Percentiles rank a stretch among this genome's conserved stretches.
Evolutionary conservation across 2,329 filamentous ascomycete species (phyloP).

Genomic region (Cladosporium halotolerans): DNA sequence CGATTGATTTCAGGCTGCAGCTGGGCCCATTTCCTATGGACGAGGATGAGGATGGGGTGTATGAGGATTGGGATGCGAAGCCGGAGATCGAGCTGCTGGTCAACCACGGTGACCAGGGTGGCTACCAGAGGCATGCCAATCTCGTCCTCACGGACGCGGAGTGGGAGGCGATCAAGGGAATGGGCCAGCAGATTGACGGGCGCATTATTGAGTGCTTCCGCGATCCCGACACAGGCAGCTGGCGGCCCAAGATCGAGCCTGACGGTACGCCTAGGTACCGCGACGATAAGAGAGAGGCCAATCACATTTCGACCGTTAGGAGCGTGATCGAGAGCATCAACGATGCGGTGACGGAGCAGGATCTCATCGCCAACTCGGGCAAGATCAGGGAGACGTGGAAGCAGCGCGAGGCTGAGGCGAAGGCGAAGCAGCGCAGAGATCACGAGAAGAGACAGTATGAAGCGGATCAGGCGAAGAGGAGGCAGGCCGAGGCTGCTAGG

Average conservation of each 20-base stretch:
- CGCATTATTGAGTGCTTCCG: constrained; percentile 85
- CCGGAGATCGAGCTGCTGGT: constrained; percentile 69
- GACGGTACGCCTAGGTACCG: constrained; percentile 65
- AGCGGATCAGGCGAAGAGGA: constrained; percentile 11
- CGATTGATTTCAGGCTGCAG: constrained; percentile 79
- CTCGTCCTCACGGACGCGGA: constrained; percentile 68
- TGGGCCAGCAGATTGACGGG: constrained; percentile 72
- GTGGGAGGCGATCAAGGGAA: constrained; percentile 73
- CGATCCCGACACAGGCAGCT: constrained; percentile 61
- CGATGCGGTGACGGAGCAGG: constrained; percentile 75
- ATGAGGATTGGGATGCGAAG: constrained; percentile 70
- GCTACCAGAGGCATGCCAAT: constrained; percentile 60
- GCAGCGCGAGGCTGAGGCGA: constrained; percentile 39
- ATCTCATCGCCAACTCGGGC: constrained; percentile 64
- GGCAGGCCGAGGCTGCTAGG: constrained; percentile 14
- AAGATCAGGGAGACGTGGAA: constrained; percentile 80
- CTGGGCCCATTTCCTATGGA: constrained; percentile 65
- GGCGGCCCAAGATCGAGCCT: constrained; percentile 60
- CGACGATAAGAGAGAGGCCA: constrained; percentile 87
- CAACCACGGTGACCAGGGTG: constrained; percentile 53
- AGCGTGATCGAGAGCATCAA: constrained; percentile 87
- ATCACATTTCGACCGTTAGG: constrained; percentile 76
- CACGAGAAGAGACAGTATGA: constrained; percentile 13
- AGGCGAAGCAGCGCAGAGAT: constrained; percentile 15
- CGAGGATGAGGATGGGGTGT: constrained; percentile 64